A percentile compares a stretch with the other conserved stretches of the same genome.
Conservation (phyloP, 1,284 basidiomycete genomes). For the Pseudozyma flocculosa region DNA sequence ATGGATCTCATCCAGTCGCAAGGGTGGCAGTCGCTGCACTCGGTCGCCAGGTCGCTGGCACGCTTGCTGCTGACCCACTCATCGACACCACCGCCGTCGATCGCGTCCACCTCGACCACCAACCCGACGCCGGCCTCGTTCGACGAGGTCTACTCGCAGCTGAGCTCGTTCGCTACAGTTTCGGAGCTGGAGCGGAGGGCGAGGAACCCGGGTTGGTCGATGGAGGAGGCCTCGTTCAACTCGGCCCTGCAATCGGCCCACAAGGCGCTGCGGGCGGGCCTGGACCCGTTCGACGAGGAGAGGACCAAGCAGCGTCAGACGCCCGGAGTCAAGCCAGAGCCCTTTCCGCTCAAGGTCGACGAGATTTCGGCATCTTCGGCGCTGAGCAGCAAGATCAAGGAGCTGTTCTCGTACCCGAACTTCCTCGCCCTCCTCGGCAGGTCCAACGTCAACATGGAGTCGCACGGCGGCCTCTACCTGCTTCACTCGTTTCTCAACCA, state of each 20-base stretch:
- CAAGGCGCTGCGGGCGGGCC: conserved; percentile 16
- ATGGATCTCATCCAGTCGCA: conserved; percentile 45
- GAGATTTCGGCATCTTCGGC: conserved; percentile 62
- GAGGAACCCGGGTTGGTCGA: conserved; percentile 47
- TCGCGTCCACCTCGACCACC: neutral
- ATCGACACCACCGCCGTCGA: conserved; percentile 4
- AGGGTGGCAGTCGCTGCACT: conserved; percentile 27
- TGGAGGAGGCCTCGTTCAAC: conserved; percentile 32
- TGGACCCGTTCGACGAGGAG: conserved; percentile 36
- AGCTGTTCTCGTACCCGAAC: conserved; percentile 72
- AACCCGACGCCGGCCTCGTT: conserved; percentile 19
- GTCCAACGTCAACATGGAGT: conserved; percentile 82
- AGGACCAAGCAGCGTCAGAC: conserved; percentile 71
- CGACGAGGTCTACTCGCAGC: conserved; percentile 21
- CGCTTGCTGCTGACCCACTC: conserved; percentile 5
- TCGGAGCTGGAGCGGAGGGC: conserved; percentile 46
- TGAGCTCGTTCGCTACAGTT: conserved; percentile 45
- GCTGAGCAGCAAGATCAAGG: conserved; percentile 63
- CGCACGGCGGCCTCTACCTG: conserved; percentile 79
- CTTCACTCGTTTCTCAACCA: conserved; percentile 87
- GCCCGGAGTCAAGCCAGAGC: conserved; percentile 64
- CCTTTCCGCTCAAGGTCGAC: conserved; percentile 65
- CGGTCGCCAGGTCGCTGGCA: conserved; percentile 14
- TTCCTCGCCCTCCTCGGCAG: conserved; percentile 75
- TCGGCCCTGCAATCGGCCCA: conserved; percentile 20